phyloP scores from a whole-genome alignment of 306 rosid genomes.

The Erythrophleum fordii region DNA sequence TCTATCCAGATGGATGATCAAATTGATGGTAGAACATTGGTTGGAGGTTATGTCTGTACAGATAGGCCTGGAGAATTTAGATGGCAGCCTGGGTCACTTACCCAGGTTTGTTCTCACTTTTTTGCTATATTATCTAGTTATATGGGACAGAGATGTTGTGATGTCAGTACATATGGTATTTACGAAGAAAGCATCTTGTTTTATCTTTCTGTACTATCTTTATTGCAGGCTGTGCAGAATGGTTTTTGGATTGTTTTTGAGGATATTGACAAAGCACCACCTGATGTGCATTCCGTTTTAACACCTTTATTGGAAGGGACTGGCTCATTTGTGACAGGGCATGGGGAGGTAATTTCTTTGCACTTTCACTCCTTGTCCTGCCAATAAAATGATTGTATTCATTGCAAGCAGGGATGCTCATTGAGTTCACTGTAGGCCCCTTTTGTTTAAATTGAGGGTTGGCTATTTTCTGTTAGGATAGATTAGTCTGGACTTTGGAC shows the following conservation, averaged over 20 bases:
- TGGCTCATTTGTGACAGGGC: slow-evolving; percentile 66
- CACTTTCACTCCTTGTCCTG: not conserved
- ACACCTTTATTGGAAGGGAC: slow-evolving; percentile 80
- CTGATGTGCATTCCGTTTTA: slow-evolving; percentile 81
- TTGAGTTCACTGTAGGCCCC: not conserved
- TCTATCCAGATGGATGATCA: slow-evolving; percentile 96
- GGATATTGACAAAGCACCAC: slow-evolving; percentile 88
- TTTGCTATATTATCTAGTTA: slow-evolving; percentile 25
- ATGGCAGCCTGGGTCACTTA: slow-evolving; percentile 98
- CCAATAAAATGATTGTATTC: not conserved
- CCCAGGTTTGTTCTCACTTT: slow-evolving; percentile 66
- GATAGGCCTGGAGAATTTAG: slow-evolving; percentile 90
- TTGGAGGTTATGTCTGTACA: slow-evolving; percentile 83
- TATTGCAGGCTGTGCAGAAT: slow-evolving; percentile 74
- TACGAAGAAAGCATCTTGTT: not conserved
- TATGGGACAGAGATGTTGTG: not conserved
- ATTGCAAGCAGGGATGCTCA: not conserved
- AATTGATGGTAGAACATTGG: slow-evolving; percentile 82
- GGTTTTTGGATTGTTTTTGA: slow-evolving; percentile 97
- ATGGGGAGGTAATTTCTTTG: slow-evolving; percentile 73
- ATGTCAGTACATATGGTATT: slow-evolving; percentile 5
- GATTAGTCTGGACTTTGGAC: not conserved
- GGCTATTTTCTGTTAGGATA: not conserved
- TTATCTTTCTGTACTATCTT: slow-evolving; percentile 8
- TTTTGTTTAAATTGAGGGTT: not conserved